Percentiles rank a stretch among this genome's conserved stretches.
Evolutionary conservation across 2,329 filamentous ascomycete genomes (phyloP).

Genomic region (Cordyceps fumosorosea): DNA sequence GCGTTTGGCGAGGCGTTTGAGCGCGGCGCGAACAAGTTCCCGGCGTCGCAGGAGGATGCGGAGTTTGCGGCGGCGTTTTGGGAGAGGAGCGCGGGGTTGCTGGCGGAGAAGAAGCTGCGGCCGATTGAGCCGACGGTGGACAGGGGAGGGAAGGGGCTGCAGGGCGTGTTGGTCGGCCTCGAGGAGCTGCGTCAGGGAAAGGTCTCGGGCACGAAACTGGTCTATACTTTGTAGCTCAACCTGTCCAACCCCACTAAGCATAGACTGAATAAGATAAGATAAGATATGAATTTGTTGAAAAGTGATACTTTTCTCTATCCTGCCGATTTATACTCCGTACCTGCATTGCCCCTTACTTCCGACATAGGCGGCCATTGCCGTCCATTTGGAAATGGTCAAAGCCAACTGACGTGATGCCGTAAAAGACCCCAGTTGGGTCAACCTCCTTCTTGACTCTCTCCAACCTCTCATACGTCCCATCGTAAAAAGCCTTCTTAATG

Average conservation of each 20-base stretch:
- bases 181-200: constrained; percentile 25
- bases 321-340: too few relatives aligned
- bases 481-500: background rate
- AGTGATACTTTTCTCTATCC: too few relatives aligned
- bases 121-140: constrained; percentile 20
- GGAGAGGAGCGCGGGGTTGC: constrained; percentile 24
- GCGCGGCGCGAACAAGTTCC: constrained; percentile 18
- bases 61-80: constrained; percentile 32
- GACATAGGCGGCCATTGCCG: background rate
- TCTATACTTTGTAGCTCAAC: constrained; percentile 30
- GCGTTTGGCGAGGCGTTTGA: constrained; percentile 29
- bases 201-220: constrained; percentile 37
- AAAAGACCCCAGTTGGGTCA: background rate
- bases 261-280: too few relatives aligned
- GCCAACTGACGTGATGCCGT: background rate
- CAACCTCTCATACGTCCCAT: background rate
- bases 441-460: background rate
- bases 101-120: constrained; percentile 30
- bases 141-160: constrained; percentile 22
- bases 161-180: constrained; percentile 28
- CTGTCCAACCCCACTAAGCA: too few relatives aligned
- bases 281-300: too few relatives aligned
- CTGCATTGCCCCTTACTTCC: background rate
- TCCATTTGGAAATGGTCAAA: background rate
- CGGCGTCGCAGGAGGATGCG: constrained; percentile 23